These are phyloP conservation scores for Paramecium sonneborni DNA, from an alignment of 73 alveolate species.

Conservation along the genomic window DNA sequence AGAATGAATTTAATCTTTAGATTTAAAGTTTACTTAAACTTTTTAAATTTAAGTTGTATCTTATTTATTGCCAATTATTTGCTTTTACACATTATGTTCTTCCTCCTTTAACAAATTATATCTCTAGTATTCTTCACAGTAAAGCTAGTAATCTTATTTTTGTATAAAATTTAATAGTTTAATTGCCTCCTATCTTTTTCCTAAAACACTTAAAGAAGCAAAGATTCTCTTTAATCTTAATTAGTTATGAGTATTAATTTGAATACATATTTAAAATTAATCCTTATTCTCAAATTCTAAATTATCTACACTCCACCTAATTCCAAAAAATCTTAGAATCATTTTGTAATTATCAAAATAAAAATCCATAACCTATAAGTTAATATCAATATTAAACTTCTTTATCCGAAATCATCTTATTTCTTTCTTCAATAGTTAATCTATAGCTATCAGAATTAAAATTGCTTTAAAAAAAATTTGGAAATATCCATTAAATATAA, in stretches of 20 bases:
- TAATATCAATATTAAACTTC: neutral
- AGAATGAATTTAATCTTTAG: no score
- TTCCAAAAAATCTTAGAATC: neutral
- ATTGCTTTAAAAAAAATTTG: slow-evolving; percentile 1
- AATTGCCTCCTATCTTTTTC: neutral
- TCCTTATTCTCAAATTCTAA: neutral
- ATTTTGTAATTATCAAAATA: neutral
- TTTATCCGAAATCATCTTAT: neutral
- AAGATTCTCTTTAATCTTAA: neutral
- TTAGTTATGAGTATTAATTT: neutral
- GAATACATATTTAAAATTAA: neutral
- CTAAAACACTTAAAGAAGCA: neutral
- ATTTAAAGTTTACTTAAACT: no score
- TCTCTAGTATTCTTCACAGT: no score
- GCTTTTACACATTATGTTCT: no score
- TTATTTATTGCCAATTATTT: no score
- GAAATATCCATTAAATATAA: neutral
- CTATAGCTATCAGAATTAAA: slow-evolving; percentile 29
- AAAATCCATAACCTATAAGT: neutral
- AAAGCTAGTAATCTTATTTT: no score
- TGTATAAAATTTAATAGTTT: neutral
- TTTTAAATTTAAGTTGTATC: no score
- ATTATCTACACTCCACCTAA: neutral
- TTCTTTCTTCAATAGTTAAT: neutral
- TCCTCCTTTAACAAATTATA: no score